These are phyloP conservation scores for Ophiorrhiza pumila DNA, from an alignment of 257 asterid genomes.

Conservation along the genomic window DNA sequence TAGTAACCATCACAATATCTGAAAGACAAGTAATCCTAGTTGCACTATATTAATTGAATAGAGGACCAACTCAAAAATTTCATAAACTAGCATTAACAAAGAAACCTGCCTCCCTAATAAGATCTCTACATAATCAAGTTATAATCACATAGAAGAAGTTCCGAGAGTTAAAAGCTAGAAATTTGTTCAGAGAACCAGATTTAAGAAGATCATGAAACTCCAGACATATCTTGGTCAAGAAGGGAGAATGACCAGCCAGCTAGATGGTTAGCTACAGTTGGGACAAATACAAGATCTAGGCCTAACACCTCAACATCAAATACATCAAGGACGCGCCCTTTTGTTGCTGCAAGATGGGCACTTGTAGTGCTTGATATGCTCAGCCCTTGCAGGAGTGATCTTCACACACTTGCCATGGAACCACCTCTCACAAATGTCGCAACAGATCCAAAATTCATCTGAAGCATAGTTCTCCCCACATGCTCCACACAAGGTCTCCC, in stretches of 20 bases:
- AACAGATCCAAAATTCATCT: slow-evolving; percentile 79
- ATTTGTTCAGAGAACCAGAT: background rate
- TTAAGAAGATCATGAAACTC: background rate
- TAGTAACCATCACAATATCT: background rate
- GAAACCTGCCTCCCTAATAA: slow-evolving; percentile 1
- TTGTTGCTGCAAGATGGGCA: slow-evolving; percentile 82
- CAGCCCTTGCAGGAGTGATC: slow-evolving; percentile 82
- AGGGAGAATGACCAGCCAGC: background rate
- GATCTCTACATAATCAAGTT: slow-evolving; percentile 6
- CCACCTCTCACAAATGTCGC: slow-evolving; percentile 77
- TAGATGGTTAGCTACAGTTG: slow-evolving; percentile 17
- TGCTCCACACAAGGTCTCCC: slow-evolving; percentile 70
- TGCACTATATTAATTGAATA: background rate
- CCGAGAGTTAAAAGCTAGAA: background rate
- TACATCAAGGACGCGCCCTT: slow-evolving; percentile 47
- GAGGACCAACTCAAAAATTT: background rate
- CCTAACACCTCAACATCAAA: background rate
- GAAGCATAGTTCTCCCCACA: slow-evolving; percentile 62
- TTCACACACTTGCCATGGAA: slow-evolving; percentile 85
- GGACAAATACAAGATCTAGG: background rate
- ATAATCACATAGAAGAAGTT: background rate
- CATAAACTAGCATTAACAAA: slow-evolving; percentile 1
- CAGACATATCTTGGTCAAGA: background rate
- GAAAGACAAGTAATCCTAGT: no score
- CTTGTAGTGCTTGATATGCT: slow-evolving; percentile 79